These are phyloP conservation scores for Talaromyces islandicus DNA, from an alignment of 2,329 filamentous ascomycete genomes.

Conservation along the genomic window DNA sequence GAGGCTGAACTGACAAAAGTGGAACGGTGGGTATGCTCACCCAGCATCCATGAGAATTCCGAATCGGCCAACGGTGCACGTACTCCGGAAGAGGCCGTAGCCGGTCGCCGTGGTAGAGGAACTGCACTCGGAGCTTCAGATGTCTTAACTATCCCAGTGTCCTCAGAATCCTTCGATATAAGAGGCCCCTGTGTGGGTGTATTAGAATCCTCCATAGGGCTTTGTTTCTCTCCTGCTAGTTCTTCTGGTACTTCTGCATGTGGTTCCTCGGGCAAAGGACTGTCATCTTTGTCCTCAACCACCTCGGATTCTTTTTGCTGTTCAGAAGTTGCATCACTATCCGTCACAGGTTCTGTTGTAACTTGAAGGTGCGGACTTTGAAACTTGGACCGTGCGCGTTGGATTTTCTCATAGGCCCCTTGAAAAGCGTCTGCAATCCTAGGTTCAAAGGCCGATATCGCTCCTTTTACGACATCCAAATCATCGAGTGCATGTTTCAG, in stretches of 20 bases:
- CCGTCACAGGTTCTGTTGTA: conserved; percentile 18
- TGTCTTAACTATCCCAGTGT: not conserved
- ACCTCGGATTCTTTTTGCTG: not conserved
- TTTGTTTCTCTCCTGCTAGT: not conserved
- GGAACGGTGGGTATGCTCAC: conserved; percentile 37
- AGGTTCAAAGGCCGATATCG: conserved; percentile 19
- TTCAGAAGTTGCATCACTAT: not conserved
- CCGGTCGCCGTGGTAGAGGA: not conserved
- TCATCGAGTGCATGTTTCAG: conserved; percentile 37
- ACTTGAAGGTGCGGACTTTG: conserved; percentile 16
- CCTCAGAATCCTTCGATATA: not conserved
- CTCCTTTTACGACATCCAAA: conserved; percentile 29
- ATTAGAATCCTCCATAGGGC: not conserved
- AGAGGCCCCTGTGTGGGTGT: not conserved
- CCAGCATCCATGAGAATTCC: conserved; percentile 48
- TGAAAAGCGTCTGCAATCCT: conserved; percentile 26
- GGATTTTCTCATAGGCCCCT: conserved; percentile 33
- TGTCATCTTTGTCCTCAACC: not conserved
- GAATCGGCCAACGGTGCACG: conserved; percentile 40
- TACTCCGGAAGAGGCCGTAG: not conserved
- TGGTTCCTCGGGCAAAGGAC: not conserved
- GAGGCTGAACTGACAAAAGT: conserved; percentile 42
- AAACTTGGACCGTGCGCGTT: conserved; percentile 36
- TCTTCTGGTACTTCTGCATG: not conserved
- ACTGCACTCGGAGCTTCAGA: not conserved